Percentiles rank a stretch among this genome's conserved stretches.
These are phyloP conservation scores for Peronospora farinosa DNA, from an alignment of 352 stramenopile species.

Conservation along the genomic window DNA sequence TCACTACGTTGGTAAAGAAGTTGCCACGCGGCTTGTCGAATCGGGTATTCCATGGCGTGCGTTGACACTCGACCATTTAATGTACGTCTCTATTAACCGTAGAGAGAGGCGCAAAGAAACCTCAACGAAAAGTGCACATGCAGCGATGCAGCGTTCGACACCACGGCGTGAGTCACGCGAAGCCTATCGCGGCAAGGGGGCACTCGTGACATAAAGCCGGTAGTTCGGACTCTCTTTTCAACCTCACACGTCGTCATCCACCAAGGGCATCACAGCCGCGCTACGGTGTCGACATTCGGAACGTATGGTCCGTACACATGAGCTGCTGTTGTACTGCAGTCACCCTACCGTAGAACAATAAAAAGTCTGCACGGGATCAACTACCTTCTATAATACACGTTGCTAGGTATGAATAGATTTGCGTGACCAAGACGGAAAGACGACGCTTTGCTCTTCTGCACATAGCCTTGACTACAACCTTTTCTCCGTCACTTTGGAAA, in stretches of 20 bases:
- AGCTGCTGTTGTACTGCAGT: slow-evolving; percentile 1
- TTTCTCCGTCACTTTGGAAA: slow-evolving; percentile 22
- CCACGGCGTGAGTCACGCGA: slow-evolving; percentile 23
- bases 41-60: neutral
- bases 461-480: slow-evolving; percentile 8
- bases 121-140: slow-evolving; percentile 2
- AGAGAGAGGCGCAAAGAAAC: slow-evolving; percentile 1
- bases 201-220: slow-evolving; percentile 13
- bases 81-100: too few species aligned
- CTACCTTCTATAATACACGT: too few species aligned
- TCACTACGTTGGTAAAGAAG: neutral
- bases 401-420: too few species aligned
- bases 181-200: slow-evolving; percentile 27
- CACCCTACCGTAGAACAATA: neutral
- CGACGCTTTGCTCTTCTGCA: neutral
- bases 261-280: slow-evolving; percentile 1
- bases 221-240: slow-evolving; percentile 11
- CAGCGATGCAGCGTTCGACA: slow-evolving; percentile 14
- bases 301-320: neutral
- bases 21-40: too few species aligned
- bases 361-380: neutral
- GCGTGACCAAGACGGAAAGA: neutral
- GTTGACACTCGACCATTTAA: slow-evolving; percentile 5
- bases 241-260: slow-evolving; percentile 5
- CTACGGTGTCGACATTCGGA: slow-evolving; percentile 14